Evolutionary conservation across 495 filamentous ascomycete genomes (phyloP).

Genomic region (Pseudotulostoma volvatum): DNA sequence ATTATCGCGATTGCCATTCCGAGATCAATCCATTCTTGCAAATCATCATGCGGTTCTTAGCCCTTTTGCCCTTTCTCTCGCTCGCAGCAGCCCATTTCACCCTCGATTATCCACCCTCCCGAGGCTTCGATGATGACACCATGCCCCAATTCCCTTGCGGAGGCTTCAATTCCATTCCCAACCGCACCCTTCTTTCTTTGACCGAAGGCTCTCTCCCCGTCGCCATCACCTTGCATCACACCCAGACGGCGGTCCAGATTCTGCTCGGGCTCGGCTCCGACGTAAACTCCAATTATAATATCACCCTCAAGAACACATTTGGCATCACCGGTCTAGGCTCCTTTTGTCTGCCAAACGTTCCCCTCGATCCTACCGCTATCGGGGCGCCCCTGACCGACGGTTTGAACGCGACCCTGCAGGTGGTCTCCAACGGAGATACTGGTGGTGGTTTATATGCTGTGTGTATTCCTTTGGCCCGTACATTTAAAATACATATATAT

Average conservation of each 20-base stretch:
- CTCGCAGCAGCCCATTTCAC: constrained; percentile 42
- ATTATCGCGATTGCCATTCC: too few species aligned
- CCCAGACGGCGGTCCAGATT: constrained; percentile 37
- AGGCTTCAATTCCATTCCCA: constrained; percentile 28
- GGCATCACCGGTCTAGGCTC: constrained; percentile 32
- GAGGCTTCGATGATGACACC: constrained; percentile 36
- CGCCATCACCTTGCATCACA: constrained; percentile 38
- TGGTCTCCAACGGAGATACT: constrained; percentile 37
- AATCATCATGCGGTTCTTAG: constrained; percentile 14
- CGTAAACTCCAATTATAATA: constrained; percentile 36
- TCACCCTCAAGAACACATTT: constrained; percentile 33
- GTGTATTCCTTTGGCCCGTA: constrained; percentile 6
- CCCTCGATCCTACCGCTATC: constrained; percentile 19
- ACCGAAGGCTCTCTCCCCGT: constrained; percentile 32
- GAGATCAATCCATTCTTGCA: too few species aligned
- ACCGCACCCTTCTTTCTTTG: constrained; percentile 35
- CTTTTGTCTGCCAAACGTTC: constrained; percentile 39
- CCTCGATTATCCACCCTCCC: constrained; percentile 37
- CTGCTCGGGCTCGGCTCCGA: constrained; percentile 38
- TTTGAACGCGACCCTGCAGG: constrained; percentile 47
- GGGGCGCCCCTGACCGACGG: constrained; percentile 25
- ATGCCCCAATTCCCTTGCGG: constrained; percentile 42
- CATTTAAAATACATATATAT: too few species aligned
- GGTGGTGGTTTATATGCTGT: constrained; percentile 39
- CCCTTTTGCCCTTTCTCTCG: constrained; percentile 19